Evolutionary conservation across 305 asterid genomes (phyloP).

Genomic region (Lippia alba): DNA sequence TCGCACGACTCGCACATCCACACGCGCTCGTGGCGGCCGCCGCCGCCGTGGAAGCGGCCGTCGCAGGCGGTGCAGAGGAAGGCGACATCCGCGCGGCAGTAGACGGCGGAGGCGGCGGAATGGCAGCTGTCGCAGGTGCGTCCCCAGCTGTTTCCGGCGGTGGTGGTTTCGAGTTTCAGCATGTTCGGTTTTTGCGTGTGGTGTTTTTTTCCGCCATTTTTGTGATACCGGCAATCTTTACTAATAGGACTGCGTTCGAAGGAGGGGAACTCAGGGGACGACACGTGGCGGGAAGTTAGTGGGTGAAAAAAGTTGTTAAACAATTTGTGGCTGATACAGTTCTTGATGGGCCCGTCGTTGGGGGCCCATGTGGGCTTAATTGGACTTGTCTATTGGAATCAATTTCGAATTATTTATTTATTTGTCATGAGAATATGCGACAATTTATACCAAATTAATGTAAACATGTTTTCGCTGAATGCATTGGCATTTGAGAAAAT

Average conservation of each 20-base stretch:
- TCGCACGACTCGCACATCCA: slow-evolving; percentile 70
- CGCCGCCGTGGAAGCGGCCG: slow-evolving; percentile 53
- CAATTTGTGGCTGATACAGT: slow-evolving; percentile 52
- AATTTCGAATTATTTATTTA: background rate
- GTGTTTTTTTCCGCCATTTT: background rate
- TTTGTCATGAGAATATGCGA: too few species aligned
- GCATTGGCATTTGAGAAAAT: too few species aligned
- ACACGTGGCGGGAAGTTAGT: slow-evolving; percentile 55
- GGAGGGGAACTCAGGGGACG: slow-evolving; percentile 38
- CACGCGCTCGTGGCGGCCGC: slow-evolving; percentile 57
- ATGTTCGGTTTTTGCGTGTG: slow-evolving; percentile 19
- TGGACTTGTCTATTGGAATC: slow-evolving; percentile 41
- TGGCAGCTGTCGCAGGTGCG: slow-evolving; percentile 64
- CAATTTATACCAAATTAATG: too few species aligned
- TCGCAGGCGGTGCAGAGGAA: slow-evolving; percentile 73
- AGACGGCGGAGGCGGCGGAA: slow-evolving; percentile 60
- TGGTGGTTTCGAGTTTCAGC: slow-evolving; percentile 43
- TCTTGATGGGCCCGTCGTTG: slow-evolving; percentile 31
- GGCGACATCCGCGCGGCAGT: slow-evolving; percentile 68
- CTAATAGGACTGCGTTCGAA: too few species aligned
- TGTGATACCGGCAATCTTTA: too few species aligned
- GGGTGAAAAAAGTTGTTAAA: slow-evolving; percentile 42
- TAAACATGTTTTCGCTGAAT: too few species aligned
- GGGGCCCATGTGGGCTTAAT: slow-evolving; percentile 19
- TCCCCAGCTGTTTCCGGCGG: slow-evolving; percentile 40